Percentiles rank a stretch among this genome's conserved stretches.
Conservation (phyloP, 495 filamentous ascomycete species). For the Wilcoxina mikolae region DNA sequence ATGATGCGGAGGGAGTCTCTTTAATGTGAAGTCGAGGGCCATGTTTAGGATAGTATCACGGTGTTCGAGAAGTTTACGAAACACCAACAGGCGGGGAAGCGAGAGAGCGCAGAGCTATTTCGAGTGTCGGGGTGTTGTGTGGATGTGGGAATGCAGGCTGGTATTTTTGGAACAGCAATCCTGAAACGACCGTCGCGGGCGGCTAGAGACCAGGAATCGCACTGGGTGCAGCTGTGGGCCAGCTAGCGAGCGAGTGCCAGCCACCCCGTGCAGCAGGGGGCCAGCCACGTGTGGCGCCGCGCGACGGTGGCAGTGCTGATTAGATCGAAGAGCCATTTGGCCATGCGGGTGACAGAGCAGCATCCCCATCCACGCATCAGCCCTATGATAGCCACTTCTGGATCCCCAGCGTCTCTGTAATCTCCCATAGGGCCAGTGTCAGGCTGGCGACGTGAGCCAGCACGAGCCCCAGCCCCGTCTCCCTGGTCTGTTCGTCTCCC, state of each 20-base stretch:
- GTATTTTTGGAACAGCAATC: not conserved
- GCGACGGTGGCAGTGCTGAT: too few relatives aligned
- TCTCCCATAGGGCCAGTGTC: too few relatives aligned
- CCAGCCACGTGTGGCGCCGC: too few relatives aligned
- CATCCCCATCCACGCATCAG: too few relatives aligned
- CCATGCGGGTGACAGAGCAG: too few relatives aligned
- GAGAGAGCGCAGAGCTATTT: not conserved
- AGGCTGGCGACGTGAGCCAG: too few relatives aligned
- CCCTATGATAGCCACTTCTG: too few relatives aligned
- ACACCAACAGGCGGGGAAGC: slow-evolving; percentile 1
- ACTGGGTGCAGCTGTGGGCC: not conserved
- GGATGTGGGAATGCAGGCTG: not conserved
- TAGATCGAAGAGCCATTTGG: too few relatives aligned
- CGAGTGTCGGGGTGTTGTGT: not conserved
- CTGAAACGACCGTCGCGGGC: not conserved
- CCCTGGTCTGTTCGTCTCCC: too few relatives aligned
- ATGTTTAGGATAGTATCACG: not conserved
- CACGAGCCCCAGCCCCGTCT: too few relatives aligned
- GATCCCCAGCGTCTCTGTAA: too few relatives aligned
- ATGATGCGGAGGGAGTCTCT: not conserved
- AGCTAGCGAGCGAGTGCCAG: not conserved
- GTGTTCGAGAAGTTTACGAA: not conserved
- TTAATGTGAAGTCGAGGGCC: not conserved
- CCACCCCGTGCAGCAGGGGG: too few relatives aligned
- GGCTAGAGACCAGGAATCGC: not conserved